phyloP scores from a whole-genome alignment of 192 early-diverging fungal species.

The Gonapodya sp. region DNA sequence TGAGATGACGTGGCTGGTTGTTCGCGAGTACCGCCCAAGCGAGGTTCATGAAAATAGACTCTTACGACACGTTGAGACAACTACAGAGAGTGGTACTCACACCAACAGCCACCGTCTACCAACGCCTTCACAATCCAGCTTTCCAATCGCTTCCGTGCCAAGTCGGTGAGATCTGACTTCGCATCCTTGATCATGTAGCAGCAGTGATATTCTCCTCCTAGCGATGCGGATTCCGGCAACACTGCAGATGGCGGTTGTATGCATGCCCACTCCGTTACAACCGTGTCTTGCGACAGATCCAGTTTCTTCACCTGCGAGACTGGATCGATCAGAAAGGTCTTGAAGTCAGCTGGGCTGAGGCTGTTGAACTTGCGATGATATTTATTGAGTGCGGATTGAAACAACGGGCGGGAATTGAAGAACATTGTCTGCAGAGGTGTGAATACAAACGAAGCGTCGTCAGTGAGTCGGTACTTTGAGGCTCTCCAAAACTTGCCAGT shows the following conservation, averaged over 20 bases:
- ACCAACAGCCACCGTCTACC: too few species aligned
- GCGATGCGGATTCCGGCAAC: neutral
- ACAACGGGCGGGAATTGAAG: neutral
- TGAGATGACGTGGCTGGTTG: too few species aligned
- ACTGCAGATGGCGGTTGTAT: neutral
- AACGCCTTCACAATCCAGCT: too few species aligned
- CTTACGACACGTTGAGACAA: too few species aligned
- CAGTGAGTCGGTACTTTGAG: too few species aligned
- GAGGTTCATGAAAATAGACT: too few species aligned
- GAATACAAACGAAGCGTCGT: too few species aligned
- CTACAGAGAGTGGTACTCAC: too few species aligned
- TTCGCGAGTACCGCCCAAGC: too few species aligned
- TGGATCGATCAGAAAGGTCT: neutral
- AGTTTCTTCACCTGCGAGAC: neutral
- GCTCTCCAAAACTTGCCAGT: too few species aligned
- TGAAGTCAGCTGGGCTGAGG: neutral
- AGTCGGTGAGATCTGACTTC: too few species aligned
- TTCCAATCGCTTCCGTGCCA: too few species aligned
- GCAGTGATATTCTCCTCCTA: neutral
- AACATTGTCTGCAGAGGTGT: neutral
- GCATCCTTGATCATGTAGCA: neutral
- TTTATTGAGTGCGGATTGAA: neutral
- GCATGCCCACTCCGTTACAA: neutral
- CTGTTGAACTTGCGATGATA: neutral
- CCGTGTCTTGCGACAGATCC: neutral